These are phyloP conservation scores for Yamadazyma trypodendri DNA, from an alignment of 1,139 yeast species.

Conservation along the genomic window DNA sequence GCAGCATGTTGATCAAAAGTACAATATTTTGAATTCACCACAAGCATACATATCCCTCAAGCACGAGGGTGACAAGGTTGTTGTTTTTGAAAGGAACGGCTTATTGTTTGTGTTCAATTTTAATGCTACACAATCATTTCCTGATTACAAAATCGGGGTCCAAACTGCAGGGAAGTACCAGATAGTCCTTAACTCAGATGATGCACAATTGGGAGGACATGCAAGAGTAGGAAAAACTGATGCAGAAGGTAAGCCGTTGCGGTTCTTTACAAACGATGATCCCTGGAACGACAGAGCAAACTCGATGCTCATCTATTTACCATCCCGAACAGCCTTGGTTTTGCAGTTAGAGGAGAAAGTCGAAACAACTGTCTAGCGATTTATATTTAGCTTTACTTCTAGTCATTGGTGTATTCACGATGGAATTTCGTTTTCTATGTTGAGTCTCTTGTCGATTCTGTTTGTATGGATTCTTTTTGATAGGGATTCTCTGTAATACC, in stretches of 20 bases:
- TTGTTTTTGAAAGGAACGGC: slow-evolving; percentile 87
- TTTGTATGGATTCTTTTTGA: too few species aligned
- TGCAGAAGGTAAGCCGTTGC: slow-evolving; percentile 34
- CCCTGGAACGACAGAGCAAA: slow-evolving; percentile 80
- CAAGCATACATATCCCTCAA: slow-evolving; percentile 88
- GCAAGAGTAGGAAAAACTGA: slow-evolving; percentile 58
- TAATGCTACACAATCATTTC: slow-evolving; percentile 78
- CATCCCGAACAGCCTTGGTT: slow-evolving; percentile 77
- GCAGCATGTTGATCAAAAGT: slow-evolving; percentile 71
- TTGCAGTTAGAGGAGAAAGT: slow-evolving; percentile 18
- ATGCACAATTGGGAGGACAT: slow-evolving; percentile 76
- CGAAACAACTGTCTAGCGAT: background rate
- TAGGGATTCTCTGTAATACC: too few species aligned
- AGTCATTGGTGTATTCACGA: too few species aligned
- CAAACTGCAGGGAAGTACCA: slow-evolving; percentile 75
- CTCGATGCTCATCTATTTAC: slow-evolving; percentile 79
- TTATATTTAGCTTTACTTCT: too few species aligned
- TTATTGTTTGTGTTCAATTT: slow-evolving; percentile 83
- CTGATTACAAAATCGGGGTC: slow-evolving; percentile 88
- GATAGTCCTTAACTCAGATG: slow-evolving; percentile 75
- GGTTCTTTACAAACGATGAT: slow-evolving; percentile 68
- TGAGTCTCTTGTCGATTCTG: too few species aligned
- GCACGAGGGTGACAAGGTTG: slow-evolving; percentile 82
- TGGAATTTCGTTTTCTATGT: too few species aligned
- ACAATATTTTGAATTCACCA: slow-evolving; percentile 70